These are phyloP conservation scores for Jackrogersella multiformis DNA, from an alignment of 495 filamentous ascomycete genomes.

Conservation along the genomic window DNA sequence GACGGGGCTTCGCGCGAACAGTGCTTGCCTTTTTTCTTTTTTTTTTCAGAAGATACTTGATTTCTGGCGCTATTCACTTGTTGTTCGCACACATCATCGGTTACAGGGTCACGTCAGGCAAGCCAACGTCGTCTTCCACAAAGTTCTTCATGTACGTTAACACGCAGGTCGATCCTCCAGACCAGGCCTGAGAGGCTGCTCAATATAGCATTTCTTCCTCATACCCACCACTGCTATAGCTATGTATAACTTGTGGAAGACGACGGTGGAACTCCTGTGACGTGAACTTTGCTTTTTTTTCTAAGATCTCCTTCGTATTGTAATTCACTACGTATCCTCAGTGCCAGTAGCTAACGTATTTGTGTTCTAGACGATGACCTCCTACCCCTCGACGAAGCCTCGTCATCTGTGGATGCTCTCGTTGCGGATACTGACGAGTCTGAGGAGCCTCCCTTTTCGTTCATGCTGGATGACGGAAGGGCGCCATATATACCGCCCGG, in stretches of 20 bases:
- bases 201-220: constrained; percentile 61
- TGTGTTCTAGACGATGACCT: constrained; percentile 58
- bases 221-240: constrained; percentile 52
- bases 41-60: constrained; percentile 45
- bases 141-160: constrained; percentile 83
- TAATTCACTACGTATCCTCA: constrained; percentile 40
- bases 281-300: constrained; percentile 52
- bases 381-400: constrained; percentile 60
- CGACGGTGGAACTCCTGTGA: constrained; percentile 62
- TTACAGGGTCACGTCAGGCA: constrained; percentile 62
- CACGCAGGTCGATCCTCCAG: constrained; percentile 57
- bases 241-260: constrained; percentile 58
- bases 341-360: constrained; percentile 50
- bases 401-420: constrained; percentile 64
- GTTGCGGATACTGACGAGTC: constrained; percentile 60
- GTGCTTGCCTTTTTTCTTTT: constrained; percentile 42
- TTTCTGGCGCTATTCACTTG: constrained; percentile 46
- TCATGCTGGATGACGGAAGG: constrained; percentile 53
- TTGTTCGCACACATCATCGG: constrained; percentile 47
- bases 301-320: constrained; percentile 39
- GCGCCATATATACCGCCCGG: constrained; percentile 71
- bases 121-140: constrained; percentile 74
- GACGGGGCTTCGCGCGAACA: constrained; percentile 50
- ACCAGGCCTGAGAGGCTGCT: constrained; percentile 55
- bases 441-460: constrained; percentile 48